A percentile compares a stretch with the other conserved stretches of the same genome.
phyloP scores from a whole-genome alignment of 495 filamentous ascomycete genomes.

The Tricharina praecox region DNA sequence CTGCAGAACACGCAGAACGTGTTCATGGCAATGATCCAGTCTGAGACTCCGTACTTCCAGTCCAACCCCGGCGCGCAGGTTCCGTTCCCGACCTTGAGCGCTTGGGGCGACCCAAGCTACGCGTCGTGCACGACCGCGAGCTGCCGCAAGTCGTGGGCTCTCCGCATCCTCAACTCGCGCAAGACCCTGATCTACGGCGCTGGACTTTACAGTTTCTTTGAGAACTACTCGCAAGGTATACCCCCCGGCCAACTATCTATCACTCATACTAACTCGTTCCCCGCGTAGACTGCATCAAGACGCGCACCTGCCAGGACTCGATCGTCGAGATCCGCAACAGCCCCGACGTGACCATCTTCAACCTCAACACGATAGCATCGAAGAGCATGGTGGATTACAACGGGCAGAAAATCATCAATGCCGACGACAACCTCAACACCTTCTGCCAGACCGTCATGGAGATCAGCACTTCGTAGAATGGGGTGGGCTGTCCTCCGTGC shows the following conservation, averaged over 20 bases:
- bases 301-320: conserved; percentile 66
- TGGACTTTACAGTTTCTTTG: conserved; percentile 75
- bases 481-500: no score
- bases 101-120: conserved; percentile 65
- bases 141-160: conserved; percentile 73
- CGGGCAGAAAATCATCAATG: conserved; percentile 8
- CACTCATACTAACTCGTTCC: no score
- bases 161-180: conserved; percentile 54
- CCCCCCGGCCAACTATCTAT: no score
- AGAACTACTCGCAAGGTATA: conserved; percentile 68
- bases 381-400: conserved; percentile 52
- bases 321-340: conserved; percentile 71
- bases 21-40: conserved; percentile 74
- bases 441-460: conserved; percentile 2
- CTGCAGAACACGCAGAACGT: conserved; percentile 62
- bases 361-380: conserved; percentile 73
- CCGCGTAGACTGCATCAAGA: conserved; percentile 54
- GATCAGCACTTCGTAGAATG: neutral
- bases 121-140: conserved; percentile 38
- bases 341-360: conserved; percentile 51
- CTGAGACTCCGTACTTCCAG: conserved; percentile 87
- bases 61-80: conserved; percentile 58
- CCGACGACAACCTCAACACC: conserved; percentile 7
- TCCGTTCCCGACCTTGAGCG: conserved; percentile 45
- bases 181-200: conserved; percentile 60